Conservation (phyloP, 192 early-diverging fungal species). For the Powellomyces hirtus region DNA sequence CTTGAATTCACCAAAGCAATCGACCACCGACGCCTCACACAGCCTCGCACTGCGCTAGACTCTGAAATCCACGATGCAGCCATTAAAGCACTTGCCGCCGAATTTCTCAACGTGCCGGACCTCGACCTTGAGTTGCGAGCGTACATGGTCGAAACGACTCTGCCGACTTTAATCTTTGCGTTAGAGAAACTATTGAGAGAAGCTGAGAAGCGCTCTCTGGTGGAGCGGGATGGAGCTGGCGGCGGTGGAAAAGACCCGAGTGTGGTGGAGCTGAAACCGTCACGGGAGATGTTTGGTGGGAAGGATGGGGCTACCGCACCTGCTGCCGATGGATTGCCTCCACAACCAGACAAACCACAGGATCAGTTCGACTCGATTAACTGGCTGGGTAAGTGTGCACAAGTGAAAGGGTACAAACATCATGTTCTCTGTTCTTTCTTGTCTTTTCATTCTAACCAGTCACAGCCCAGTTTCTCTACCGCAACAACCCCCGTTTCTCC, state of each 20-base stretch:
- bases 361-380: constrained; percentile 50
- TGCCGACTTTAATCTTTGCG: constrained; percentile 47
- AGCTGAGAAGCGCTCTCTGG: constrained; percentile 31
- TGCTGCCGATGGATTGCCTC: constrained; percentile 8
- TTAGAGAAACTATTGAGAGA: constrained; percentile 47
- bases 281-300: not conserved
- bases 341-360: constrained; percentile 35
- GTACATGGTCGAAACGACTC: constrained; percentile 49
- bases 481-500: constrained; percentile 55
- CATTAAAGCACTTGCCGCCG: constrained; percentile 34
- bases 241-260: not conserved
- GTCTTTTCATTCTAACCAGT: constrained; percentile 11
- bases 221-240: not conserved
- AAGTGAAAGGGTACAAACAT: not conserved
- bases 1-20: constrained; percentile 4
- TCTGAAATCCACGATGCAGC: constrained; percentile 34
- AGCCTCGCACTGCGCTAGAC: constrained; percentile 6
- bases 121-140: constrained; percentile 40
- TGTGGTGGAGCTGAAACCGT: not conserved
- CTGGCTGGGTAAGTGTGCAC: constrained; percentile 50
- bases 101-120: constrained; percentile 43
- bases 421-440: not conserved
- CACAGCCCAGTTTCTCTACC: constrained; percentile 56
- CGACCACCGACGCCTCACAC: not conserved
- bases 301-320: not conserved